These are phyloP conservation scores for Dentiscutata heterogama DNA, from an alignment of 371 early-diverging fungal genomes.

Conservation along the genomic window DNA sequence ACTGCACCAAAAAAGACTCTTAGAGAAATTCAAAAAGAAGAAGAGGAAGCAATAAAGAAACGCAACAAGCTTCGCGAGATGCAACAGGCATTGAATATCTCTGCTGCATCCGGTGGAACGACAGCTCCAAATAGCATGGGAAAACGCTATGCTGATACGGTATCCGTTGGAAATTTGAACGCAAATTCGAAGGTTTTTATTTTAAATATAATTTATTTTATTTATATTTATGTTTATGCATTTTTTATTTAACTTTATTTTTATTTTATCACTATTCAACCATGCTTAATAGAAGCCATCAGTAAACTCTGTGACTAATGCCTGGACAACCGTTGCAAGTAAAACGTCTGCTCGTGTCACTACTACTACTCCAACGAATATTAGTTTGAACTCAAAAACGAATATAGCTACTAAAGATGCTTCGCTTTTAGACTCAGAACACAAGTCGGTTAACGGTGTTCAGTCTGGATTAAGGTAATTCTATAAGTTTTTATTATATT, in stretches of 20 bases:
- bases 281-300: constrained; percentile 16
- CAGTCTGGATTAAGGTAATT: constrained; percentile 29
- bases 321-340: constrained; percentile 63
- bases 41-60: constrained; percentile 64
- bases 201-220: neutral
- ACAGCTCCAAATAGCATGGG: constrained; percentile 45
- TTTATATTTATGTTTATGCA: neutral
- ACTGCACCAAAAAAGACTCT: constrained; percentile 76
- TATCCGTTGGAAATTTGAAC: constrained; percentile 49
- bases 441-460: constrained; percentile 15
- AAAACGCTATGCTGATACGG: constrained; percentile 62
- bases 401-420: constrained; percentile 32
- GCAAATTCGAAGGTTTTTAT: constrained; percentile 49
- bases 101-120: constrained; percentile 46
- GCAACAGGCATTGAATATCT: constrained; percentile 52
- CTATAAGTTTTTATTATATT: neutral
- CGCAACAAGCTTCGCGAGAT: constrained; percentile 38
- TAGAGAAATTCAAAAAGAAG: constrained; percentile 82
- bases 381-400: neutral
- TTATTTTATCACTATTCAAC: neutral
- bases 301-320: constrained; percentile 19
- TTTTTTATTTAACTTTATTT: neutral
- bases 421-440: constrained; percentile 28
- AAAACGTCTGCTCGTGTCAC: constrained; percentile 48
- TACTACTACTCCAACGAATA: constrained; percentile 39